phyloP scores from a whole-genome alignment of 805 yeast species.

The Sugiyamaella americana region DNA sequence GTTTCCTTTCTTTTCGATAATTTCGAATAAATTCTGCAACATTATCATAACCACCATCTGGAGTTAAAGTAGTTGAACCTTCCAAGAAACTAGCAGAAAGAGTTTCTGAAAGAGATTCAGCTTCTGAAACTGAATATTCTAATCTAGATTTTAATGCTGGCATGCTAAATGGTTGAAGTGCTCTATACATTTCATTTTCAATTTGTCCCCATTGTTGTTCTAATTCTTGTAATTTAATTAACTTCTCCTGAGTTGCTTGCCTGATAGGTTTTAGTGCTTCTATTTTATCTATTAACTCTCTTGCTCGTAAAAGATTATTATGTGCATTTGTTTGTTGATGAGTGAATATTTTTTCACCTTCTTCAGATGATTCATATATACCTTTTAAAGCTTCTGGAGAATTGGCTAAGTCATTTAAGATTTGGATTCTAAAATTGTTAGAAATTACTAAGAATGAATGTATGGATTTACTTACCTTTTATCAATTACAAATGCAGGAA shows the following conservation, averaged over 20 bases:
- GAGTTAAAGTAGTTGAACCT: constrained; percentile 9
- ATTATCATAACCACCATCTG: constrained; percentile 20
- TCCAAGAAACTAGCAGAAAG: constrained; percentile 32
- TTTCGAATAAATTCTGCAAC: constrained; percentile 38
- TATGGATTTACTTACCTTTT: too few relatives aligned
- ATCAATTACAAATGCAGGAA: too few relatives aligned
- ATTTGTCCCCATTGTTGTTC: constrained; percentile 34
- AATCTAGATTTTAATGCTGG: constrained; percentile 32
- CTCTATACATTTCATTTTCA: constrained; percentile 32
- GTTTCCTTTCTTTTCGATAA: constrained; percentile 39
- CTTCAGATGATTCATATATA: constrained; percentile 23
- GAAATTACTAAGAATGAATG: too few relatives aligned
- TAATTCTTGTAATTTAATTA: constrained; percentile 22
- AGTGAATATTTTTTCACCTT: constrained; percentile 23
- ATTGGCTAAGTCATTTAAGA: constrained; percentile 4
- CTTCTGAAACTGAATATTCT: constrained; percentile 28
- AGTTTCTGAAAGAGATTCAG: constrained; percentile 32
- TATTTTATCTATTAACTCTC: constrained; percentile 26
- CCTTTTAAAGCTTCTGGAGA: constrained; percentile 25
- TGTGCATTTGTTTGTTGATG: constrained; percentile 26
- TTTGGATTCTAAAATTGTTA: constrained; percentile 7
- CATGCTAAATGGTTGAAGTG: constrained; percentile 35
- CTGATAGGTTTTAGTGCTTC: constrained; percentile 23
- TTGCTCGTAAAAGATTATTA: constrained; percentile 24
- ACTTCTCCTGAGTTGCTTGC: constrained; percentile 5